Conservation (phyloP, 192 early-diverging fungal species). For the Diversispora eburnea region DNA sequence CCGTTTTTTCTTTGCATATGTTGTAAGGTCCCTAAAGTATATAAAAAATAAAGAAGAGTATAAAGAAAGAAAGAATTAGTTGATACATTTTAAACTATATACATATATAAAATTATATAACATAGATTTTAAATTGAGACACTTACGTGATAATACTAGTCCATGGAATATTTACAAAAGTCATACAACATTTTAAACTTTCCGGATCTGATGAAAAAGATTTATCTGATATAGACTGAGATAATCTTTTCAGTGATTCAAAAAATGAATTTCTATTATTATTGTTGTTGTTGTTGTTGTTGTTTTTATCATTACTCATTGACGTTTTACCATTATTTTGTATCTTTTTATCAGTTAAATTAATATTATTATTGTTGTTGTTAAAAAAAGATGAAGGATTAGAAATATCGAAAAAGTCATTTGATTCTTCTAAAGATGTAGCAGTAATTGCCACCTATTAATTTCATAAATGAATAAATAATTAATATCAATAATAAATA, state of each 20-base stretch:
- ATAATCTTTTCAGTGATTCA: constrained; percentile 51
- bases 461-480: constrained; percentile 18
- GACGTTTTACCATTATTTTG: too few species aligned
- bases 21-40: neutral
- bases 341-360: neutral
- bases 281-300: neutral
- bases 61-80: neutral
- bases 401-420: constrained; percentile 9
- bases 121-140: too few species aligned
- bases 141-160: constrained; percentile 66
- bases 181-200: constrained; percentile 80
- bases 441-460: constrained; percentile 55
- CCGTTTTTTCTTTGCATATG: constrained; percentile 9
- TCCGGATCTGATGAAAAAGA: constrained; percentile 52
- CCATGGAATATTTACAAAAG: constrained; percentile 93
- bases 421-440: constrained; percentile 37
- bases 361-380: neutral
- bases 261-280: constrained; percentile 34
- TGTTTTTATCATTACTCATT: too few species aligned
- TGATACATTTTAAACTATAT: neutral
- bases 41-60: neutral
- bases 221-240: constrained; percentile 50
- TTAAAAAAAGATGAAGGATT: constrained; percentile 5
- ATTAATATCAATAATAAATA: neutral
- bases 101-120: neutral